Conservation (phyloP, 2,329 filamentous ascomycete species). For the Volutella citrinella region DNA sequence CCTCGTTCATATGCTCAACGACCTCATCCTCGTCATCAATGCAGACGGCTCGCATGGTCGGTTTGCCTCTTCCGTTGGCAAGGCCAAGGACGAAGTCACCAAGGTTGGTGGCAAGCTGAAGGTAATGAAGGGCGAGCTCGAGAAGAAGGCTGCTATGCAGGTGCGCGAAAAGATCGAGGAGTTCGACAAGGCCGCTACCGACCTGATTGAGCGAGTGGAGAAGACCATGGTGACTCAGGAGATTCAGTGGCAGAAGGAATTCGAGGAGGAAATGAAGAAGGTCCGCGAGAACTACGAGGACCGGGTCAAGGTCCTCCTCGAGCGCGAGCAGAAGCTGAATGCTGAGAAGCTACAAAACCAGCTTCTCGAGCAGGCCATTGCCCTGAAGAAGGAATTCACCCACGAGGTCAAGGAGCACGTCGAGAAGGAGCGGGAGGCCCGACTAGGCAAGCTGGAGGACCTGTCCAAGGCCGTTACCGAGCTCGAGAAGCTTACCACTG, state of each 20-base stretch:
- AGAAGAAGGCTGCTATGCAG: constrained; percentile 70
- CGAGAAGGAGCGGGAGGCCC: constrained; percentile 82
- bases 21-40: constrained; percentile 91
- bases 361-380: constrained; percentile 85
- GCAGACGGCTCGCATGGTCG: constrained; percentile 75
- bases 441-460: constrained; percentile 80
- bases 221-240: constrained; percentile 79
- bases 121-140: constrained; percentile 65
- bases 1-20: constrained; percentile 91
- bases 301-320: constrained; percentile 74
- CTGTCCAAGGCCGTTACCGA: constrained; percentile 75
- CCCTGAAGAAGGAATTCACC: constrained; percentile 81
- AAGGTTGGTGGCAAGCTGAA: constrained; percentile 78
- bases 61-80: constrained; percentile 74
- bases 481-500: constrained; percentile 80
- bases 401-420: constrained; percentile 76
- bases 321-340: constrained; percentile 74
- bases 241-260: constrained; percentile 80
- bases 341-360: constrained; percentile 82
- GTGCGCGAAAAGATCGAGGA: constrained; percentile 69
- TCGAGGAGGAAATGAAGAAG: constrained; percentile 78
- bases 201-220: constrained; percentile 87
- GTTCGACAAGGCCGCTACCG: constrained; percentile 82
- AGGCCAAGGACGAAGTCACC: constrained; percentile 80
- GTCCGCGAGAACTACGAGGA: constrained; percentile 76